Conservation (phyloP, 495 filamentous ascomycete genomes). For the Polyplosphaeria fusca region DNA sequence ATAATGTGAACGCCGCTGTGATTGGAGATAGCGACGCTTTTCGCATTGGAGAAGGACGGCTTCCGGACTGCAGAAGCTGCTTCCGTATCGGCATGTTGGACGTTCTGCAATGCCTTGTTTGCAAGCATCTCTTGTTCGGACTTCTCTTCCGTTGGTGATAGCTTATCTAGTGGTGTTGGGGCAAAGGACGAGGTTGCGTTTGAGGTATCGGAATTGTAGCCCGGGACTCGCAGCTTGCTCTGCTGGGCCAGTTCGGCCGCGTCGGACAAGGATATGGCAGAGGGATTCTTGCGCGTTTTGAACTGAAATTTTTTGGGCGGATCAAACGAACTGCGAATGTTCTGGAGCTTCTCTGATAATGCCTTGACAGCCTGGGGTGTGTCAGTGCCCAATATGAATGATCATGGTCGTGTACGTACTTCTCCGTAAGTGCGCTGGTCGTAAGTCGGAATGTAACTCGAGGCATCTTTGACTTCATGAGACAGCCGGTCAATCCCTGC, state of each 20-base stretch:
- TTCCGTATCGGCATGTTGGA: background rate
- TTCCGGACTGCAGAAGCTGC: conserved; percentile 43
- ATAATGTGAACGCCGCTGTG: conserved; percentile 66
- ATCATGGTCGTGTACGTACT: conserved; percentile 43
- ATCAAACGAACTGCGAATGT: conserved; percentile 54
- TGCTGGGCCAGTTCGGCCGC: conserved; percentile 52
- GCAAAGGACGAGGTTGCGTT: conserved; percentile 39
- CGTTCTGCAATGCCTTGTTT: background rate
- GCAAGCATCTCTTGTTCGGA: background rate
- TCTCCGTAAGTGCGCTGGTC: conserved; percentile 73
- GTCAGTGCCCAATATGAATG: background rate
- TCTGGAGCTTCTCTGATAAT: conserved; percentile 61
- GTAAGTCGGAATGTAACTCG: conserved; percentile 67
- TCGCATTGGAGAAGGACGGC: conserved; percentile 58
- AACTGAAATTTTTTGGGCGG: conserved; percentile 72
- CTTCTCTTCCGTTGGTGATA: conserved; percentile 46
- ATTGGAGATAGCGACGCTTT: conserved; percentile 61
- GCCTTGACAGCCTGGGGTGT: conserved; percentile 60
- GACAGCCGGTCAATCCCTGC: conserved; percentile 64
- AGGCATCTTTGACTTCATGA: conserved; percentile 64
- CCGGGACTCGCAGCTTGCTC: conserved; percentile 46
- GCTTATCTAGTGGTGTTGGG: conserved; percentile 52
- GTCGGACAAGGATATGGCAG: conserved; percentile 56
- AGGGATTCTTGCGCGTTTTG: conserved; percentile 58
- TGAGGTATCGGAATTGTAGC: conserved; percentile 49